Evolutionary conservation across 1,284 basidiomycete species (phyloP).

Genomic region (Boletus sp.): DNA sequence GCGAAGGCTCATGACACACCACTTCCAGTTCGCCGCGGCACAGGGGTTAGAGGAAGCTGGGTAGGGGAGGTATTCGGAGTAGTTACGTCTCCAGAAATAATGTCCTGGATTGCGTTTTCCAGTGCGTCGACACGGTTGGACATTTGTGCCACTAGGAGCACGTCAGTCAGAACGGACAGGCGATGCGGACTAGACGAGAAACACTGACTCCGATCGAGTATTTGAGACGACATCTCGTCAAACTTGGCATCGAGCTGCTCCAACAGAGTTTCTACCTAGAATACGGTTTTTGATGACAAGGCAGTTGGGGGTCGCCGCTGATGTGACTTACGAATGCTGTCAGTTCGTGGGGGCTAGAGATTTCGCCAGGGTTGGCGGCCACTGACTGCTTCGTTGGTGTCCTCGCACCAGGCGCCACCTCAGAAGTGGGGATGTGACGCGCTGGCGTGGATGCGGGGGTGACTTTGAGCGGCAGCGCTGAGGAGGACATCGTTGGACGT

Average conservation of each 20-base stretch:
- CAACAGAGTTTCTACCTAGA: slow-evolving; percentile 71
- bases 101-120: slow-evolving; percentile 78
- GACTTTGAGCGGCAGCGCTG: slow-evolving; percentile 55
- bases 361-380: slow-evolving; percentile 47
- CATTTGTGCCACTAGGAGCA: slow-evolving; percentile 70
- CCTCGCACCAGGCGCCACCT: slow-evolving; percentile 38
- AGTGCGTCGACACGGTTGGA: slow-evolving; percentile 77
- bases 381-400: slow-evolving; percentile 41
- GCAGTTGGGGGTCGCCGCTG: slow-evolving; percentile 3
- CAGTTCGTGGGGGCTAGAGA: slow-evolving; percentile 78
- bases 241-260: slow-evolving; percentile 77
- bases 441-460: slow-evolving; percentile 48
- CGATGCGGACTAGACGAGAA: neutral
- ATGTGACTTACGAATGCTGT: slow-evolving; percentile 68
- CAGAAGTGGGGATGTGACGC: slow-evolving; percentile 36
- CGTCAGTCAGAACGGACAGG: slow-evolving; percentile 6
- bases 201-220: slow-evolving; percentile 72
- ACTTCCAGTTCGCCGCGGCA: slow-evolving; percentile 41
- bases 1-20: slow-evolving; percentile 23
- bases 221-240: slow-evolving; percentile 79
- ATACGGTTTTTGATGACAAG: slow-evolving; percentile 2
- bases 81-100: slow-evolving; percentile 65
- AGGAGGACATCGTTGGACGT: slow-evolving; percentile 34
- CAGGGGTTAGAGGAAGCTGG: slow-evolving; percentile 28
- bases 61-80: slow-evolving; percentile 48